A percentile compares a stretch with the other conserved stretches of the same genome.
phyloP scores from a whole-genome alignment of 2,329 filamentous ascomycete genomes.

The Alternaria arborescens region DNA sequence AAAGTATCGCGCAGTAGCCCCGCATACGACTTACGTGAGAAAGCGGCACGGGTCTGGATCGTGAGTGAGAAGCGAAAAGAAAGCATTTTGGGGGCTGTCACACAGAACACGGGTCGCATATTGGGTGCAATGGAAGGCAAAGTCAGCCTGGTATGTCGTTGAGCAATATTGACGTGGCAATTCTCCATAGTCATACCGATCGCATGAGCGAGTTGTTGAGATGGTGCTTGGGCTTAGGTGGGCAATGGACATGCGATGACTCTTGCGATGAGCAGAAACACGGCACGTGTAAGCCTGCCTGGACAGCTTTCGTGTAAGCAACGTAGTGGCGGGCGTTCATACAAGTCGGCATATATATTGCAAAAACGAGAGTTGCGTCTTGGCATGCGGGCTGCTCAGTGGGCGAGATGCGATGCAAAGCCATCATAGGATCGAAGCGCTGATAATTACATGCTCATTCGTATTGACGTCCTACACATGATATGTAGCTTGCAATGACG shows the following conservation, averaged over 20 bases:
- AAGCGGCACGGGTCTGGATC: conserved; percentile 6
- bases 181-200: conserved; percentile 2
- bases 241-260: background rate
- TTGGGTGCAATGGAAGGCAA: background rate
- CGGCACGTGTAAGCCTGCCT: background rate
- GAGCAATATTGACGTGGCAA: conserved; percentile 4
- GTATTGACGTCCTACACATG: background rate
- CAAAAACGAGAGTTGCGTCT: background rate
- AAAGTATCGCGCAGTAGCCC: conserved; percentile 6
- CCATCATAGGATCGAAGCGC: background rate
- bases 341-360: background rate
- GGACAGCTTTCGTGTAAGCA: background rate
- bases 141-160: conserved; percentile 5
- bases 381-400: background rate
- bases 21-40: conserved; percentile 9
- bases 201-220: background rate
- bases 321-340: background rate
- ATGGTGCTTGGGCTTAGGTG: background rate
- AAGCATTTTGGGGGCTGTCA: conserved; percentile 2
- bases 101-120: background rate
- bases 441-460: background rate
- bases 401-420: background rate
- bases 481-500: background rate
- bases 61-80: background rate
- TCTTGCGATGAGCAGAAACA: background rate